Evolutionary conservation across 768 basidiomycete genomes (phyloP), one percentile per base, ranked within the genome.

Genomic region (Kwoniella sp.): DNA sequence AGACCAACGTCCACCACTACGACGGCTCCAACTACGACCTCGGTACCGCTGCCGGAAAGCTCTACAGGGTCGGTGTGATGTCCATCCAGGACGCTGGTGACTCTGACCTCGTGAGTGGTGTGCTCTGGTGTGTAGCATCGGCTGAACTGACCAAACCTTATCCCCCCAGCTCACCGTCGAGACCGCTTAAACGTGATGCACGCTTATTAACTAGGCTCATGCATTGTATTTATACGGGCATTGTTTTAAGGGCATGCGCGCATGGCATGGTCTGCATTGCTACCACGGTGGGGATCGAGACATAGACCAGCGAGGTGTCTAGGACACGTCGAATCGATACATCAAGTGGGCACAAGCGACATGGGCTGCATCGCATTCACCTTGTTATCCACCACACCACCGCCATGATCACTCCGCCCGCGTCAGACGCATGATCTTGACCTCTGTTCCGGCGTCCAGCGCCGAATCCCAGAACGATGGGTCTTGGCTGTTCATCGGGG

Each of bases 51-150:
- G 92, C 95, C 54, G 95, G 95, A 76, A 93, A 92, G 79, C 85
- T 98, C 64, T 99, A 96, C 88, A 90, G 92, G 65, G 93, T 98
- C 56, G 92, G 93, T 81, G 88, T 96, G 73, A 95, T 98, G 91
- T 91, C 91, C 63, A 83, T 99, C 77, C 80, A 83, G 65, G 90
- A 96, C 79, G 87, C 86, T 65, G 93, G 93, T 73, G 95, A 98
- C 79, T 91, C 89, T 60, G 93, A 98, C 76, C 80, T 99, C 46
- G 72, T 73, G 51, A 63, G 72, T 70, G 29, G n/a, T 14, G 5
- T 22, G 3, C 4, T 25, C 14, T 3, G 11, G 10, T 42, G 27
- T 39, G 5, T 37, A 23, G 20, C 26, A 8, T 20, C n/a, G 19
- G 14, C 14, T 15, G 37, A 39, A 33, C 10, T 10, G 32, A 33